These are phyloP conservation scores for Vigna mungo DNA, from an alignment of 306 rosid genomes.

Conservation along the genomic window DNA sequence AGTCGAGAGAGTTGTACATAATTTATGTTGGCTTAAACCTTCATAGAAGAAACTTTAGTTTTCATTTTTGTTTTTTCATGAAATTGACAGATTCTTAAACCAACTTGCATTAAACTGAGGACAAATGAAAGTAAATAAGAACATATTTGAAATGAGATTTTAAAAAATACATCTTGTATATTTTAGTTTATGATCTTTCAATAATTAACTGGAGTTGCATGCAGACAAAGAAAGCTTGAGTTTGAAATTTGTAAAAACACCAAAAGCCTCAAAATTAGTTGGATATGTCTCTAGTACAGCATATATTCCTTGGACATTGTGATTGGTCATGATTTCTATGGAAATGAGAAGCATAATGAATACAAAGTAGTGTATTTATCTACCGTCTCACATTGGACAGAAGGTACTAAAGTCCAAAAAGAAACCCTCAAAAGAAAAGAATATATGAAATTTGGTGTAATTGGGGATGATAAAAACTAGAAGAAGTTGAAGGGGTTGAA, in stretches of 20 bases:
- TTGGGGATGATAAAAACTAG: conserved; percentile 46
- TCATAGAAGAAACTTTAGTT: no score
- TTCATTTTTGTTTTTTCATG: no score
- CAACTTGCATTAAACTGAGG: not conserved
- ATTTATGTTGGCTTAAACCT: no score
- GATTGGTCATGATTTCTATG: conserved; percentile 38
- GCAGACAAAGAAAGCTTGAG: not conserved
- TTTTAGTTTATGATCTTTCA: not conserved
- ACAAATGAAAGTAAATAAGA: no score
- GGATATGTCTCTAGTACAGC: conserved; percentile 31
- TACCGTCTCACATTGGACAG: conserved; percentile 36
- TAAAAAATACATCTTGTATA: not conserved
- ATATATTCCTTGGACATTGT: conserved; percentile 25
- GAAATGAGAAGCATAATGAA: conserved; percentile 18
- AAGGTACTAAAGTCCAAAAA: conserved; percentile 7
- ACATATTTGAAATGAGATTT: not conserved
- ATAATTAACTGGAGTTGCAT: conserved; percentile 17
- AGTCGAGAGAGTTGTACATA: no score
- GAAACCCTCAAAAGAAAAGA: not conserved
- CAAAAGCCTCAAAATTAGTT: conserved; percentile 27
- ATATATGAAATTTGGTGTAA: conserved; percentile 12
- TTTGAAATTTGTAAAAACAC: conserved; percentile 8
- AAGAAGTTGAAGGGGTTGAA: conserved; percentile 68
- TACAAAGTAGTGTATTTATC: conserved; percentile 27
- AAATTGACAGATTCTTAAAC: not conserved